Conservation (phyloP, 129 eudicot species). For the Scalesia atractyloides region DNA sequence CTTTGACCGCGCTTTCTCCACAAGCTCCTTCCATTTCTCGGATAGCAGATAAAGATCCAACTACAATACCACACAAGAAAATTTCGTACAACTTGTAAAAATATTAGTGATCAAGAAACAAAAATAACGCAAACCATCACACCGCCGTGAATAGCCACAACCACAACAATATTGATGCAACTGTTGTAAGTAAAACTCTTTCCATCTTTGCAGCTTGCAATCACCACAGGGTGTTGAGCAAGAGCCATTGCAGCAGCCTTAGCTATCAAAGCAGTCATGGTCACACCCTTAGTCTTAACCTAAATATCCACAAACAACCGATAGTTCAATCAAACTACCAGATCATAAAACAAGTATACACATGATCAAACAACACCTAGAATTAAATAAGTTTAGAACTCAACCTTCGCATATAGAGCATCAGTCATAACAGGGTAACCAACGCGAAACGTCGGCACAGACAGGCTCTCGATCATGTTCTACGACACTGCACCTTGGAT, state of each 20-base stretch:
- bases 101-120: background rate
- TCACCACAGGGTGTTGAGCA: constrained; percentile 84
- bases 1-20: constrained; percentile 88
- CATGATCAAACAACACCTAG: background rate
- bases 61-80: constrained; percentile 39
- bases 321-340: background rate
- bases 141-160: too few species aligned
- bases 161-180: too few species aligned
- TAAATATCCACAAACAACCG: constrained; percentile 30
- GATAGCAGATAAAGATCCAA: constrained; percentile 89
- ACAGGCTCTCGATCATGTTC: constrained; percentile 87
- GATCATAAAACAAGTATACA: background rate
- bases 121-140: background rate
- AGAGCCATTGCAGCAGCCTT: constrained; percentile 96
- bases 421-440: constrained; percentile 74
- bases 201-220: constrained; percentile 61
- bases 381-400: background rate
- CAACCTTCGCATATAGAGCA: constrained; percentile 76
- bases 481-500: constrained; percentile 87
- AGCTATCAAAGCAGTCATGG: constrained; percentile 91
- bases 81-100: background rate
- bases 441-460: constrained; percentile 85
- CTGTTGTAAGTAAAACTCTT: too few species aligned
- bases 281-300: constrained; percentile 93
- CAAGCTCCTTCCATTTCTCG: constrained; percentile 94